Percentiles rank a stretch among this genome's conserved stretches.
These are phyloP conservation scores for Lasiodiplodia gonubiensis DNA, from an alignment of 2,329 filamentous ascomycete genomes.

Conservation along the genomic window DNA sequence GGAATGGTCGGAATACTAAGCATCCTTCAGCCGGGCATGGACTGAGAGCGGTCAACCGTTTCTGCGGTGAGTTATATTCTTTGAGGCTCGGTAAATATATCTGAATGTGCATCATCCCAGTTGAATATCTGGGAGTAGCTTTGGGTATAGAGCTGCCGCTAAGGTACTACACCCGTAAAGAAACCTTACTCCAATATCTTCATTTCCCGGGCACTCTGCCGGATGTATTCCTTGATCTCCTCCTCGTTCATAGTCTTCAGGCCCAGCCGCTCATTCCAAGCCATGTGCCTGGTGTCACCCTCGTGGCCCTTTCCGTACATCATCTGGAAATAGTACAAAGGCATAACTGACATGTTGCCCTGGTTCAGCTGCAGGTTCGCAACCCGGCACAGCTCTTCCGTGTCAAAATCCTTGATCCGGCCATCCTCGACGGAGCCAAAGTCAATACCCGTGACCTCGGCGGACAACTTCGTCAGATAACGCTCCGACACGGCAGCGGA, in stretches of 20 bases:
- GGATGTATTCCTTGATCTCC: neutral
- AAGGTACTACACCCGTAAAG: neutral
- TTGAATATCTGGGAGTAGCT: neutral
- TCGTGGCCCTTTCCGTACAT: slow-evolving; percentile 5
- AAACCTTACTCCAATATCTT: neutral
- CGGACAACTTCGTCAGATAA: neutral
- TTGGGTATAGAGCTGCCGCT: neutral
- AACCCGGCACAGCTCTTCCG: neutral
- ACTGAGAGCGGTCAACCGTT: too few species aligned
- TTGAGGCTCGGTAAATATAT: too few species aligned
- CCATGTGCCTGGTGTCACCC: neutral
- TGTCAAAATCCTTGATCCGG: neutral
- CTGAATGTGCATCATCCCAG: too few species aligned
- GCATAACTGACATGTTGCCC: neutral
- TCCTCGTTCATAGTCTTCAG: neutral
- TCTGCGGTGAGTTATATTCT: too few species aligned
- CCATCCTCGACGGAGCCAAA: slow-evolving; percentile 3
- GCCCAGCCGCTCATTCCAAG: neutral
- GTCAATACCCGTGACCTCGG: neutral
- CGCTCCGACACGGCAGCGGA: slow-evolving; percentile 4
- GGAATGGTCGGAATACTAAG: neutral
- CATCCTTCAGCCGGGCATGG: neutral
- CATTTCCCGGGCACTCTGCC: neutral
- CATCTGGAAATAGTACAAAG: neutral
- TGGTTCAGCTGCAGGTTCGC: neutral